Evolutionary conservation across 345 rosid genomes (phyloP).

Genomic region (Linum lewisii): DNA sequence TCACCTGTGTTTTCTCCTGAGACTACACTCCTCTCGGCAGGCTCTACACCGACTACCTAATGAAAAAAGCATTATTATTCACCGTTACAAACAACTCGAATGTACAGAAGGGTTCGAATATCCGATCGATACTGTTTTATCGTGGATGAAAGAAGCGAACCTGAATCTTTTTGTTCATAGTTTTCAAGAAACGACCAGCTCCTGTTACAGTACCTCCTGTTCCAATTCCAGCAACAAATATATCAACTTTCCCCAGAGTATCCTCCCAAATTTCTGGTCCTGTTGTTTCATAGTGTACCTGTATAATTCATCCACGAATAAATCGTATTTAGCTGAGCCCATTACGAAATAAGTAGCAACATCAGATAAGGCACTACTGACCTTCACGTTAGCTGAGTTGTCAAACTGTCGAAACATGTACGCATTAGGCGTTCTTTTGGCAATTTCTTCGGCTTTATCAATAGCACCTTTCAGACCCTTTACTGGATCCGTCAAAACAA

Average conservation of each 20-base stretch:
- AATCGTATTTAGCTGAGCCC: background rate
- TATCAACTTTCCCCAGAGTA: conserved; percentile 61
- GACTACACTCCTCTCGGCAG: conserved; percentile 83
- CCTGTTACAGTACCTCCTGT: conserved; percentile 92
- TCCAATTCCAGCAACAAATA: conserved; percentile 81
- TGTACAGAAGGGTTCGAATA: background rate
- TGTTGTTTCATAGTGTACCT: conserved; percentile 86
- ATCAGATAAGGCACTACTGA: conserved; percentile 12
- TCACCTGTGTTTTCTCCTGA: conserved; percentile 78
- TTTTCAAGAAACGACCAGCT: conserved; percentile 71
- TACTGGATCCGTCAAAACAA: conserved; percentile 73
- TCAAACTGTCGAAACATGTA: conserved; percentile 81
- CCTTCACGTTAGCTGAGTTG: conserved; percentile 66
- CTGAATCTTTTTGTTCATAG: conserved; percentile 63
- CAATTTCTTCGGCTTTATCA: conserved; percentile 79
- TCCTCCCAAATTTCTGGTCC: conserved; percentile 98
- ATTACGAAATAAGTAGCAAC: background rate
- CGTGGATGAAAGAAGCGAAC: conserved; percentile 19
- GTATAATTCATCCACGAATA: conserved; percentile 22
- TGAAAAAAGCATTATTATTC: conserved; percentile 10
- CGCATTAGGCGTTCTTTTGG: conserved; percentile 49
- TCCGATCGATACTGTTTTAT: background rate
- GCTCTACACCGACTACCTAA: conserved; percentile 91
- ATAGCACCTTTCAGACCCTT: conserved; percentile 83
- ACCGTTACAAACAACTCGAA: background rate